These are phyloP conservation scores for Sphaerostilbella broomeana DNA, from an alignment of 2,329 filamentous ascomycete genomes.

Conservation along the genomic window DNA sequence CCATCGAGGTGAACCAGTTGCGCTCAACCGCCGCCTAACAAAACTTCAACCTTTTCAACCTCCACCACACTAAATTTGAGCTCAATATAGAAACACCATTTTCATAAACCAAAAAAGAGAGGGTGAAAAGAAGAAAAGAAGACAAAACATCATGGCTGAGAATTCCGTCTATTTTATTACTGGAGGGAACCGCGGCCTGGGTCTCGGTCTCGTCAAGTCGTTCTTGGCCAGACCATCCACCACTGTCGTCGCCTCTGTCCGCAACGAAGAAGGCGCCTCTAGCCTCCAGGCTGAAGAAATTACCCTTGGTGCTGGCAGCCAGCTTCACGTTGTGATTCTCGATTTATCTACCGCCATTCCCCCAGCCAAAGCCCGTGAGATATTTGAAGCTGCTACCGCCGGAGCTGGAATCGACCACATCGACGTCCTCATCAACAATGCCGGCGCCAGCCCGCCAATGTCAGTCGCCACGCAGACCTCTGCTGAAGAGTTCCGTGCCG, in stretches of 20 bases:
- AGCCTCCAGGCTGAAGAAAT: conserved; percentile 19
- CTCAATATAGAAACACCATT: too few species aligned
- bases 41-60: too few species aligned
- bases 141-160: conserved; percentile 4
- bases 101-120: too few species aligned
- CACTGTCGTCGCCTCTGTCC: conserved; percentile 35
- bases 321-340: conserved; percentile 30
- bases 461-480: conserved; percentile 24
- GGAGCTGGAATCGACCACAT: conserved; percentile 30
- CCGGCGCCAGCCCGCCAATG: conserved; percentile 32
- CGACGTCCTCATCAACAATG: conserved; percentile 49
- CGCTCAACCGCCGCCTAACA: too few species aligned
- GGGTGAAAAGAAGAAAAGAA: too few species aligned
- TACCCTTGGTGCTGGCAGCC: conserved; percentile 23
- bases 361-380: conserved; percentile 14
- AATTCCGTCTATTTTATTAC: conserved; percentile 33
- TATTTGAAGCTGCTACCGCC: conserved; percentile 19
- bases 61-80: too few species aligned
- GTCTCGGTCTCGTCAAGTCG: conserved; percentile 28
- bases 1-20: too few species aligned
- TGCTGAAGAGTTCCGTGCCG: conserved; percentile 28
- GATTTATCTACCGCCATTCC: conserved; percentile 28
- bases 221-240: conserved; percentile 48
- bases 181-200: conserved; percentile 36
- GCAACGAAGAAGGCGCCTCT: conserved; percentile 19